These are phyloP conservation scores for Solioccasus polychromus DNA, from an alignment of 768 basidiomycete genomes.

Conservation along the genomic window DNA sequence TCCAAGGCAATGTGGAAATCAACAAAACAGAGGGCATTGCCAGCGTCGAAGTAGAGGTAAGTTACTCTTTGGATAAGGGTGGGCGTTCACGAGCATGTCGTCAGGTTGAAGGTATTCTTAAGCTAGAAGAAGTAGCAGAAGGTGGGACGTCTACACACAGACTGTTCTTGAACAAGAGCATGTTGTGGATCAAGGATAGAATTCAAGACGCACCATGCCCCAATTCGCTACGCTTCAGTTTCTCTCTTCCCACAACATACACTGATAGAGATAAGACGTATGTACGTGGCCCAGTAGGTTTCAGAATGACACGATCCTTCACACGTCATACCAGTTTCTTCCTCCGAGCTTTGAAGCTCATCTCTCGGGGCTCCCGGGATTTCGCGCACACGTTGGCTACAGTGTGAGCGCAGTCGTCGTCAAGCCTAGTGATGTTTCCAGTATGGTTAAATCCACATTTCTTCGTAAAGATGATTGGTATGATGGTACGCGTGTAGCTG, in stretches of 20 bases:
- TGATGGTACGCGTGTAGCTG: constrained; percentile 16
- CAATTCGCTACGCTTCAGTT: constrained; percentile 46
- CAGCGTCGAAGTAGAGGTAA: constrained; percentile 64
- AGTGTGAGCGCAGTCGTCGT: constrained; percentile 50
- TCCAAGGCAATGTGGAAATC: constrained; percentile 58
- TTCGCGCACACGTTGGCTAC: constrained; percentile 64
- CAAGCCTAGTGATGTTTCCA: constrained; percentile 43
- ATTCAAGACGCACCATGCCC: constrained; percentile 47
- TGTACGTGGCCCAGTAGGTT: constrained; percentile 39
- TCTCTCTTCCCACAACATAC: constrained; percentile 59
- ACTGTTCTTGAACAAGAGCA: constrained; percentile 48
- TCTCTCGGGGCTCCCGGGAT: constrained; percentile 69
- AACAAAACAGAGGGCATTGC: constrained; percentile 52
- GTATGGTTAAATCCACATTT: constrained; percentile 50
- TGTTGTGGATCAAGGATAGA: constrained; percentile 58
- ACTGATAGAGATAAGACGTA: constrained; percentile 52
- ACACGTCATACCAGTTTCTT: constrained; percentile 44
- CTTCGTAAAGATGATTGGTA: constrained; percentile 57
- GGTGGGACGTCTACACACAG: constrained; percentile 55
- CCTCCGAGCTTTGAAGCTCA: constrained; percentile 71
- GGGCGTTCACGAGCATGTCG: not conserved
- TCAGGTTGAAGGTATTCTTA: constrained; percentile 61
- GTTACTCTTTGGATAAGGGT: not conserved
- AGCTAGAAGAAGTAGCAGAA: constrained; percentile 61
- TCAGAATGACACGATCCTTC: not conserved